A percentile compares a stretch with the other conserved stretches of the same genome.
phyloP scores from a whole-genome alignment of 805 yeast species.

The Candida multigemmis region DNA sequence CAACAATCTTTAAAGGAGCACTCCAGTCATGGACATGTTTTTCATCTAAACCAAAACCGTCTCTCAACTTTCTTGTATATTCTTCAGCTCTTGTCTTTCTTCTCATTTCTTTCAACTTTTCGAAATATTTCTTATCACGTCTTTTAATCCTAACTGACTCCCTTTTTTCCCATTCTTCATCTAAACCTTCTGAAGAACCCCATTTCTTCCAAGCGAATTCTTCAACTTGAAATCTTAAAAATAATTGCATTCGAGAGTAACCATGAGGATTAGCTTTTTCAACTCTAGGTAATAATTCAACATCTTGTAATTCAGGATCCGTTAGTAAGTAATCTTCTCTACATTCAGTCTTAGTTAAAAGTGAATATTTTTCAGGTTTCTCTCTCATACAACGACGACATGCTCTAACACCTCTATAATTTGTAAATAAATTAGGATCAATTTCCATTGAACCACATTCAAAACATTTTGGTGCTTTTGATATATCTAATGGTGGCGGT shows the following conservation, averaged over 20 bases:
- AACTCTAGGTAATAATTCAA: conserved; percentile 55
- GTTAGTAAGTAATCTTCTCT: conserved; percentile 86
- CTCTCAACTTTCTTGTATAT: conserved; percentile 60
- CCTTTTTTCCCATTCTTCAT: conserved; percentile 84
- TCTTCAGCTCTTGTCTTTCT: conserved; percentile 89
- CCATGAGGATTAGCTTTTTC: conserved; percentile 95
- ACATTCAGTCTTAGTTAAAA: conserved; percentile 93
- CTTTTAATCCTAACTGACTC: conserved; percentile 64
- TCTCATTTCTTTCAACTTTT: conserved; percentile 79
- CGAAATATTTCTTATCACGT: conserved; percentile 70
- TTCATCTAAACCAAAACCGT: conserved; percentile 43
- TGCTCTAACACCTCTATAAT: conserved; percentile 61
- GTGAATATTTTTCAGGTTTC: conserved; percentile 79
- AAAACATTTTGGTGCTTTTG: conserved; percentile 68
- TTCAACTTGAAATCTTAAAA: conserved; percentile 86
- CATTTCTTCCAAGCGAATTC: conserved; percentile 88
- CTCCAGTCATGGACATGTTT: conserved; percentile 75
- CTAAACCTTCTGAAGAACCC: conserved; percentile 86
- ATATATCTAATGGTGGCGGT: conserved; percentile 67
- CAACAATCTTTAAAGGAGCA: conserved; percentile 37
- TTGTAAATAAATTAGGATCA: conserved; percentile 59
- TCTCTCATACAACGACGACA: conserved; percentile 70
- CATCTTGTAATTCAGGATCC: conserved; percentile 83
- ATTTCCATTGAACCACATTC: conserved; percentile 80
- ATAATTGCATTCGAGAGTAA: conserved; percentile 88